Evolutionary conservation across 345 rosid species (phyloP), one percentile per base, ranked within the genome.

Genomic region (Excoecaria agallocha): DNA sequence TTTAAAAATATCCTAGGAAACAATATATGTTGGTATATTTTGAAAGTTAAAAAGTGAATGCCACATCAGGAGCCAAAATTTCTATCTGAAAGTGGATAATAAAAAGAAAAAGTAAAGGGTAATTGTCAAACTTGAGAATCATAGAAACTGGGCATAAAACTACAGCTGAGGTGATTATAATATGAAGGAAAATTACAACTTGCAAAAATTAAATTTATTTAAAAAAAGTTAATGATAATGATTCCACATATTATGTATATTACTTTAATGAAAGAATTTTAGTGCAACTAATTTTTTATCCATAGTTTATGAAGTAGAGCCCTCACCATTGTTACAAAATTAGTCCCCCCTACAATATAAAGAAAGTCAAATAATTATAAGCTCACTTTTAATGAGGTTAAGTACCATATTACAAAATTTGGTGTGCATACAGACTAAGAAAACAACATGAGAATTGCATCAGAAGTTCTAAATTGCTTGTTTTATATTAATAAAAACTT

Each of bases 91-190:
- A 12, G 4, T 1, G 3, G 54, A 13, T 37, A 25, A 4, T 63
- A 57, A 13, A 8, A 13, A 4, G 15, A 49, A 76, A n/a, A 56
- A 30, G 22, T 50, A 64, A 9, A 54, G 20, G 9, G 11, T 69
- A 71, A 22, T 45, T 80, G 51, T 80, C 79, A 79, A 60, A 93
- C 99, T 96, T 85, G 81, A 95, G 89, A 50, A 91, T 95, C 75
- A 95, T 94, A 19, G 84, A 74, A 64, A 93, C 91, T 19, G 99
- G 98, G 85, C 90, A 95, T 43, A 91, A 70, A 74, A 93, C 79
- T 75, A 90, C 83, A 17, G 85, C 79, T 51, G 90, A 78, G 54
- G 96, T 87, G 77, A 91, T 93, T 82, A 91, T 52, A 66, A 91
- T 52, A 79, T 95, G 98, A 82, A 85, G 85, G 74, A 77, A 41